Conservation (phyloP, 2,329 filamentous ascomycete genomes). For the Eutypella sp. region DNA sequence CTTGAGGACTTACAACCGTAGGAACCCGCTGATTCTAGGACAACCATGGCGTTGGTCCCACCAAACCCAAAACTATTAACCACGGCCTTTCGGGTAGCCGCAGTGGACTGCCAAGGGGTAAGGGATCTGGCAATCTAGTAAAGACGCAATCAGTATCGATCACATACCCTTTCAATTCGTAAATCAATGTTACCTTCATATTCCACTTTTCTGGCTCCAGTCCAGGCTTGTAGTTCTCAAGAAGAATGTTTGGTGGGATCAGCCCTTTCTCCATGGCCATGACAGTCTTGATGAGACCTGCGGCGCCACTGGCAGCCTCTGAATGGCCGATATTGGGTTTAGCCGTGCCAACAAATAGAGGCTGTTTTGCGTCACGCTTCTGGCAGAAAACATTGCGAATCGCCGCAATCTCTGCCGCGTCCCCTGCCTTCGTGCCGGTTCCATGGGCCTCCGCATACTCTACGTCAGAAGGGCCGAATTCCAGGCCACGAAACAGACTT, state of each 20-base stretch:
- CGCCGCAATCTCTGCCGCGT: conserved; percentile 29
- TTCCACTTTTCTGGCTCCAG: conserved; percentile 3
- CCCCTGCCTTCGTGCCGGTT: conserved; percentile 21
- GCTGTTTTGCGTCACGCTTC: conserved; percentile 1
- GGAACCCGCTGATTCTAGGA: background rate
- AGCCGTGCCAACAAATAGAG: conserved; percentile 8
- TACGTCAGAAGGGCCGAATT: conserved; percentile 16
- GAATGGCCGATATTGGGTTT: conserved; percentile 11
- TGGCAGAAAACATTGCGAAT: conserved; percentile 9
- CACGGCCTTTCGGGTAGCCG: background rate
- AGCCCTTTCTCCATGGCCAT: conserved; percentile 4
- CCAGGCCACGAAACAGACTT: conserved; percentile 21
- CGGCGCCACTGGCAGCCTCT: conserved; percentile 8
- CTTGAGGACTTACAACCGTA: background rate
- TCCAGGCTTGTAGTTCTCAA: conserved; percentile 10
- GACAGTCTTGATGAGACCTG: conserved; percentile 7
- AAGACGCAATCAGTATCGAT: background rate
- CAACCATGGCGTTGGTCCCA: background rate
- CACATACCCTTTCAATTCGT: background rate
- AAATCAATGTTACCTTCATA: conserved; percentile 1
- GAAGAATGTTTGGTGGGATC: conserved; percentile 3
- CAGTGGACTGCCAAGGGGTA: background rate
- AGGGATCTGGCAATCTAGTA: background rate
- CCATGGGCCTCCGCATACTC: conserved; percentile 18
- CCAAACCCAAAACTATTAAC: background rate